Base-by-base conservation (phyloP, 345 rosid species). In the Hibiscus syriacus region DNA sequence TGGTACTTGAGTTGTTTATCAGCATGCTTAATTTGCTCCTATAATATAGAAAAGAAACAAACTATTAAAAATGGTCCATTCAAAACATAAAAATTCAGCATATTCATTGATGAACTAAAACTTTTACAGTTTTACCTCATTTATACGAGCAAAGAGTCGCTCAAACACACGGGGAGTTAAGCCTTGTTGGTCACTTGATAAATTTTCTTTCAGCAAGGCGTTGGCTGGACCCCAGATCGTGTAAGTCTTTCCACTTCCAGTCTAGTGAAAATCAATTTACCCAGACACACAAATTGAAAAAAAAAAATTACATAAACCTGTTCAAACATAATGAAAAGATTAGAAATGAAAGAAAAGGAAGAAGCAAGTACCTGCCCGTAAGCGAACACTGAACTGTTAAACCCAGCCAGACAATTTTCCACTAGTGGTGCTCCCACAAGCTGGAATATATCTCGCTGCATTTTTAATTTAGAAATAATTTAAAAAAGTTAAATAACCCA, bases 141-240 rank as follows among this genome's bases (percentile, higher is more conserved):
- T 82, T 78, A 95, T 87, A 43, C 97, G 87, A 59, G 85, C 72
- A 74, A 95, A 92, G 70, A 92, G 96, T 70, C 74, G 69, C 67
- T 90, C 84, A 69, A 95, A 87, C 60, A 95, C 92, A 54, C 96
- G 93, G 26, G 99, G 97, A 52, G 98, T 90, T 73, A 94, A 80
- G 71, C 99, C 98, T 82, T 85, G 95, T 60, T 88, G 85, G 66
- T 84, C 96, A 75, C 85, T 73, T 3, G 78, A 84, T 61, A 81
- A 73, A 55, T 80, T 79, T 55, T 83, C 90, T 75, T 86, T 92
- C 72, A 73, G 76, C 74, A 92, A 78, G 43, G 90, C 92, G 25
- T 92, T 89, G 71, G 93, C 81, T 64, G 99, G 97, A 61, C 98
- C 99, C 99, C 98, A 94, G 83, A 94, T 92, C 4, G 98, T 94